phyloP scores from a whole-genome alignment of 805 yeast genomes.

The Metschnikowia lochheadii region DNA sequence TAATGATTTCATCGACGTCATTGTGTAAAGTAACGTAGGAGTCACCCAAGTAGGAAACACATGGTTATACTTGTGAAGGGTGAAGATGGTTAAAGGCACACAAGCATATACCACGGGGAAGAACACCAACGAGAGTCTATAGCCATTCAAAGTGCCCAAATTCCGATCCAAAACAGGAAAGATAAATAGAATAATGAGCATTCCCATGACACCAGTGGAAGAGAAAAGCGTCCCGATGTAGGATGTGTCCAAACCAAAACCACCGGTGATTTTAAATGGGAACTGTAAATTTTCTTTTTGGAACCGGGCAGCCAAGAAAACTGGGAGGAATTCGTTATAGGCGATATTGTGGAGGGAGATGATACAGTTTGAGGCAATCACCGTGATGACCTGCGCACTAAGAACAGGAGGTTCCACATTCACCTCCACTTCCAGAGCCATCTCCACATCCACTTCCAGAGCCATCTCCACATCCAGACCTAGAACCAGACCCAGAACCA shows the following conservation, averaged over 20 bases:
- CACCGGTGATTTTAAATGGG: conserved; percentile 36
- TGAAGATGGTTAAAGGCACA: conserved; percentile 31
- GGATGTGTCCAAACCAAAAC: conserved; percentile 31
- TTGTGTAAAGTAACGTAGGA: conserved; percentile 23
- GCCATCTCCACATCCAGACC: background rate
- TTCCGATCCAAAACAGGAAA: conserved; percentile 33
- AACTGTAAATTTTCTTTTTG: conserved; percentile 24
- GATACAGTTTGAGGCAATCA: conserved; percentile 31
- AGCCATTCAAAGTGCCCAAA: conserved; percentile 30
- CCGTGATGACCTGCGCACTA: conserved; percentile 30
- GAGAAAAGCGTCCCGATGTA: conserved; percentile 35
- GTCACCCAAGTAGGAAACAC: conserved; percentile 29
- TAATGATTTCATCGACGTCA: conserved; percentile 31
- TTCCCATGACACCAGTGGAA: conserved; percentile 35
- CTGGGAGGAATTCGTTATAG: conserved; percentile 36
- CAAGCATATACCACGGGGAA: conserved; percentile 32
- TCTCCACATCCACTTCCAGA: too few species aligned
- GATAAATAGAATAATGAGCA: conserved; percentile 25
- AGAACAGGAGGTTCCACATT: conserved; percentile 9
- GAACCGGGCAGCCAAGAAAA: conserved; percentile 31
- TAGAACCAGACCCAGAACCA: background rate
- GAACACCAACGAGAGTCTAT: conserved; percentile 27
- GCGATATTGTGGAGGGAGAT: conserved; percentile 31
- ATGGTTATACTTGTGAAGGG: conserved; percentile 24
- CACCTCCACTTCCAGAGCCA: too few species aligned